A percentile compares a stretch with the other conserved stretches of the same genome.
phyloP scores from a whole-genome alignment of 2,329 filamentous ascomycete genomes.

The Westerdykella ornata region DNA sequence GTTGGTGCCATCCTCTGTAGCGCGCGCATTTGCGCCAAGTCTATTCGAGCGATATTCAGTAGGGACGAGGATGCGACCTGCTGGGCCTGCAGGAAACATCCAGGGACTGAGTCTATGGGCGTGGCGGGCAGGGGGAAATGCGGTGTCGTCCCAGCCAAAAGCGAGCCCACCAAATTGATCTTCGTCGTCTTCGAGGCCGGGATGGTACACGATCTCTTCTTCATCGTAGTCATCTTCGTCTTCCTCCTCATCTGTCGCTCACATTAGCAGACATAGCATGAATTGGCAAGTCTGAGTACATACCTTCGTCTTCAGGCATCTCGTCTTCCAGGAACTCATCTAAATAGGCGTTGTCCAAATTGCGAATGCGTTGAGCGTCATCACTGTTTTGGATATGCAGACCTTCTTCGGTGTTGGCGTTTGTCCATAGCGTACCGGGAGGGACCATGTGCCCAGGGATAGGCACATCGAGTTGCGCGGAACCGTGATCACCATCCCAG shows the following conservation, averaged over 20 bases:
- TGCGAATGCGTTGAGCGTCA: slow-evolving; percentile 10
- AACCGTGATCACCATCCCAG: slow-evolving; percentile 44
- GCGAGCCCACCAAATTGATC: slow-evolving; percentile 38
- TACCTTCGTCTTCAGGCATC: slow-evolving; percentile 53
- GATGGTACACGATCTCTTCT: slow-evolving; percentile 55
- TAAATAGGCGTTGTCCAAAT: slow-evolving; percentile 34
- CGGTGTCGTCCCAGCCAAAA: slow-evolving; percentile 46
- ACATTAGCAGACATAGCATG: slow-evolving; percentile 8
- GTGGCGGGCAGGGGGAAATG: slow-evolving; percentile 44
- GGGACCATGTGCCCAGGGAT: slow-evolving; percentile 42
- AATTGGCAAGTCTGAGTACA: neutral
- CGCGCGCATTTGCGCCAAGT: slow-evolving; percentile 48
- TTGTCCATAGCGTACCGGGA: slow-evolving; percentile 32
- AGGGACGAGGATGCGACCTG: slow-evolving; percentile 36
- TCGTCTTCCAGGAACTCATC: slow-evolving; percentile 53
- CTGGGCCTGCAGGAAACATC: slow-evolving; percentile 52
- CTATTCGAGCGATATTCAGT: slow-evolving; percentile 49
- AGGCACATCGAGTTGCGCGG: slow-evolving; percentile 26
- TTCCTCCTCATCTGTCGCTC: slow-evolving; percentile 39
- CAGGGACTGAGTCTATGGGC: slow-evolving; percentile 50
- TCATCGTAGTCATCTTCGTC: slow-evolving; percentile 66
- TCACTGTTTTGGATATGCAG: slow-evolving; percentile 39
- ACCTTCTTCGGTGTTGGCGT: slow-evolving; percentile 36
- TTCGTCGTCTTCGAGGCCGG: slow-evolving; percentile 45
- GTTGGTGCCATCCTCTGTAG: slow-evolving; percentile 75